Base-by-base conservation (phyloP, 2,329 filamentous ascomycete genomes). In the Cladophialophora chaetospira region DNA sequence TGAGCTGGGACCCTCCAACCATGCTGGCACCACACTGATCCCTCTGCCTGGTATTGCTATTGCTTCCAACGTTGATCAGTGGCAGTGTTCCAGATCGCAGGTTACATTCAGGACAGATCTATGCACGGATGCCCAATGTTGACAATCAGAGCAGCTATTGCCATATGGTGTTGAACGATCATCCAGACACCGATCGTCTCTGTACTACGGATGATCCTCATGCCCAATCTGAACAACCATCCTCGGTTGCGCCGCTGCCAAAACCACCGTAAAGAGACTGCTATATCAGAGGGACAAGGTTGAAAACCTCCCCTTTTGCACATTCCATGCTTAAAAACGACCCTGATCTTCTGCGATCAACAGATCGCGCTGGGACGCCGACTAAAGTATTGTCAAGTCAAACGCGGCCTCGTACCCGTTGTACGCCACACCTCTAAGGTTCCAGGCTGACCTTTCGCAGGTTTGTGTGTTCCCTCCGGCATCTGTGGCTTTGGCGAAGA, bases 371-470 rank as follows among this genome's bases (percentile, higher is more conserved):
- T 38, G 38, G 50, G 28, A 26, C 38, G 38, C 15, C n/a, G 36
- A 49, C 56, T 53, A 68, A 36, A 71, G 35, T 53, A 83, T 67
- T 26, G 74, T 77, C 53, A 85, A 63, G 35, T 78, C 74, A 61
- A 70, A 77, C 26, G 73, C 75, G 63, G 82, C 78, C 2, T 82
- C 82, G 69, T 80, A 85, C 1, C 80, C 83, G 69, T 83, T 83
- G 69, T 85, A 86, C 25, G 74, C 81, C 4, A 85, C 80, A 0
- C 82, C 82, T 55, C 82, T 73, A 57, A 82, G 68, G 68, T 85
- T 85, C 82, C 83, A 86, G 64, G 77, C 68, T 2, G 77, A 74
- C 54, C 58, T 60, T 56, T 71, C 71, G 58, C 73, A 69, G 19
- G 68, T 69, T 65, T 85, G 82, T 21, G 70, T 71, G 65, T 83